Evolutionary conservation across 768 basidiomycete species (phyloP).

Genomic region (Russula vinacea): DNA sequence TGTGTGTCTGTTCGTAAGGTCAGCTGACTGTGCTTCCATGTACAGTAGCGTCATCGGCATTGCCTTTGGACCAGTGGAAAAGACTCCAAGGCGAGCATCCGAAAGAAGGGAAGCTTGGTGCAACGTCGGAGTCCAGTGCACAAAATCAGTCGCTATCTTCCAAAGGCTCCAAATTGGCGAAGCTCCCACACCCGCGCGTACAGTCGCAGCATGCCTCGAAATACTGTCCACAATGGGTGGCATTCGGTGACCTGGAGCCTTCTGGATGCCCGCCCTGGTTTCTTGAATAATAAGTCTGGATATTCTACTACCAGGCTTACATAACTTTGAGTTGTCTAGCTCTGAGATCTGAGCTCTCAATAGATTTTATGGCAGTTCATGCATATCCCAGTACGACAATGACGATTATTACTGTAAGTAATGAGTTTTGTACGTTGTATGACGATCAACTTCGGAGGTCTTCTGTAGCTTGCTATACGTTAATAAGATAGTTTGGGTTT

Average conservation of each 20-base stretch:
- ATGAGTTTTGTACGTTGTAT: background rate
- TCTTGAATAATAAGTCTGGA: background rate
- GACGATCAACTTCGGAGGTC: background rate
- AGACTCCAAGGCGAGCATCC: background rate
- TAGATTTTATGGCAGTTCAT: no score
- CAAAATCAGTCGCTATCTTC: background rate
- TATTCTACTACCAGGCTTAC: background rate
- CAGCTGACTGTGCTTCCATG: background rate
- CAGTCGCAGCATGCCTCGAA: constrained; percentile 9
- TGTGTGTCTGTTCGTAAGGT: background rate
- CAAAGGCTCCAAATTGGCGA: constrained; percentile 2
- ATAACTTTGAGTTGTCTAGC: background rate
- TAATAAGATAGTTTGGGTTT: background rate
- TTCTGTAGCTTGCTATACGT: background rate
- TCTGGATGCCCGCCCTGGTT: constrained; percentile 23
- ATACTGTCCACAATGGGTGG: constrained; percentile 5
- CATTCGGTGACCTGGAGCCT: constrained; percentile 19
- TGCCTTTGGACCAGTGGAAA: background rate
- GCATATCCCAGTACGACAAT: background rate
- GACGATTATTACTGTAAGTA: background rate
- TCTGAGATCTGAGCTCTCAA: background rate
- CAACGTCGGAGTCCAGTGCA: background rate
- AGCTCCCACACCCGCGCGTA: background rate
- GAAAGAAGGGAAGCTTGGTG: background rate
- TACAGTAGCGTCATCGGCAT: background rate